These are phyloP conservation scores for Rhizopogon roseolus DNA, from an alignment of 768 basidiomycete genomes.

Conservation along the genomic window DNA sequence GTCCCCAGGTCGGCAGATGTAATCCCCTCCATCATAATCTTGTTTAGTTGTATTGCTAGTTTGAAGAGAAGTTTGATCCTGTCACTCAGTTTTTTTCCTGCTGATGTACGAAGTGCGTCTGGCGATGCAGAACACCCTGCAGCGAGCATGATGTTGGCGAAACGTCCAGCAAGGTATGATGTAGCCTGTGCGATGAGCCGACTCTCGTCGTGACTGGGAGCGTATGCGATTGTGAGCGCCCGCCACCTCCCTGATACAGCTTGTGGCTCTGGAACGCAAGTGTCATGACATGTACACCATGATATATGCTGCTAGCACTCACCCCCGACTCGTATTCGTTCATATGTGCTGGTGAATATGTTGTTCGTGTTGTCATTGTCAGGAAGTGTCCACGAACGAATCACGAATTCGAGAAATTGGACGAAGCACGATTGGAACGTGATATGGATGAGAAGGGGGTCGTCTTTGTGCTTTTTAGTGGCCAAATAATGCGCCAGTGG, in stretches of 20 bases:
- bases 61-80: slow-evolving; percentile 34
- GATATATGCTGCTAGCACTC: slow-evolving; percentile 5
- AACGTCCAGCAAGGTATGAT: background rate
- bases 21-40: slow-evolving; percentile 28
- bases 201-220: slow-evolving; percentile 9
- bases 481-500: slow-evolving; percentile 20
- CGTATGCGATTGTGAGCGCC: slow-evolving; percentile 31
- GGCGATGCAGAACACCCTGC: slow-evolving; percentile 3
- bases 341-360: slow-evolving; percentile 25
- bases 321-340: slow-evolving; percentile 33
- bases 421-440: slow-evolving; percentile 28
- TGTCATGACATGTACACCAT: background rate
- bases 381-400: slow-evolving; percentile 21
- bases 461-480: slow-evolving; percentile 25
- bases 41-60: slow-evolving; percentile 37
- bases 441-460: slow-evolving; percentile 32
- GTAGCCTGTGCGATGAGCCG: background rate
- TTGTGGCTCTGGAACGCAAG: slow-evolving; percentile 32
- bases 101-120: slow-evolving; percentile 27
- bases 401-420: slow-evolving; percentile 20
- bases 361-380: slow-evolving; percentile 17
- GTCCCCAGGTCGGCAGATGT: slow-evolving; percentile 28
- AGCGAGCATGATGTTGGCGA: background rate
- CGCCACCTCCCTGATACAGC: slow-evolving; percentile 44
- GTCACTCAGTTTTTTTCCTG: slow-evolving; percentile 33